Evolutionary conservation across 495 filamentous ascomycete genomes (phyloP).

Genomic region (Lichina pygmaea): DNA sequence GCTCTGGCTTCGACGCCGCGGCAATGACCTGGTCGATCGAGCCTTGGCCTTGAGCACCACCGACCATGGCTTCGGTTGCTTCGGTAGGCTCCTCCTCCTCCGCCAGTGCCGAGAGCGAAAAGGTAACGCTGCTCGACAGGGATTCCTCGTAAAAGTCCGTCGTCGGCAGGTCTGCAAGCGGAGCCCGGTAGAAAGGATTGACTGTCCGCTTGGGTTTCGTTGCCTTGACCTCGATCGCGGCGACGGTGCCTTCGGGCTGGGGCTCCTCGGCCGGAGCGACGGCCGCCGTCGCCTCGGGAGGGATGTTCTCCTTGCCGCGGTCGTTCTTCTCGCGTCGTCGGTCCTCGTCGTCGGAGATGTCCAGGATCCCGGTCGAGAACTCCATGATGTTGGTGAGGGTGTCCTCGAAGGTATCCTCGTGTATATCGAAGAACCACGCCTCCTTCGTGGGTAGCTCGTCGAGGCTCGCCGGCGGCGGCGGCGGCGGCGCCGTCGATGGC

Average conservation of each 20-base stretch:
- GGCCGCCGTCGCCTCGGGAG: slow-evolving; percentile 16
- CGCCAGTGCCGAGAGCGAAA: neutral
- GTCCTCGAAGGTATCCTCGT: slow-evolving; percentile 77
- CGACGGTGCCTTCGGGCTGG: too few relatives aligned
- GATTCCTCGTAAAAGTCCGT: neutral
- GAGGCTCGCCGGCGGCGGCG: slow-evolving; percentile 5
- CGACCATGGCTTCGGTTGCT: too few relatives aligned
- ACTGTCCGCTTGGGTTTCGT: neutral
- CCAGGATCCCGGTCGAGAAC: slow-evolving; percentile 61
- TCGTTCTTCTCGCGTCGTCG: slow-evolving; percentile 16
- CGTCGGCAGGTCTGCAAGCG: slow-evolving; percentile 1
- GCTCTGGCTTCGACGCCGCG: neutral
- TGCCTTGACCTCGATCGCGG: too few relatives aligned
- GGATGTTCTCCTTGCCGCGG: slow-evolving; percentile 79
- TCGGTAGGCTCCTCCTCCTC: neutral
- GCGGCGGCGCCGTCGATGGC: slow-evolving; percentile 4
- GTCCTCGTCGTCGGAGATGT: slow-evolving; percentile 46
- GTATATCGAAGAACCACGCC: slow-evolving; percentile 79
- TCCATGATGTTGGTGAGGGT: slow-evolving; percentile 76
- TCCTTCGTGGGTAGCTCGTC: slow-evolving; percentile 20
- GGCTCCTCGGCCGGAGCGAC: neutral
- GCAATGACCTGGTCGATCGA: neutral
- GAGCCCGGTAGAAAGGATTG: slow-evolving; percentile 1
- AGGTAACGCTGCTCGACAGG: neutral
- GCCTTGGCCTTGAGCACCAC: too few relatives aligned